Evolutionary conservation across 805 yeast genomes (phyloP), one percentile per base, ranked within the genome.

Genomic region (Blastobotrys terrestris): DNA sequence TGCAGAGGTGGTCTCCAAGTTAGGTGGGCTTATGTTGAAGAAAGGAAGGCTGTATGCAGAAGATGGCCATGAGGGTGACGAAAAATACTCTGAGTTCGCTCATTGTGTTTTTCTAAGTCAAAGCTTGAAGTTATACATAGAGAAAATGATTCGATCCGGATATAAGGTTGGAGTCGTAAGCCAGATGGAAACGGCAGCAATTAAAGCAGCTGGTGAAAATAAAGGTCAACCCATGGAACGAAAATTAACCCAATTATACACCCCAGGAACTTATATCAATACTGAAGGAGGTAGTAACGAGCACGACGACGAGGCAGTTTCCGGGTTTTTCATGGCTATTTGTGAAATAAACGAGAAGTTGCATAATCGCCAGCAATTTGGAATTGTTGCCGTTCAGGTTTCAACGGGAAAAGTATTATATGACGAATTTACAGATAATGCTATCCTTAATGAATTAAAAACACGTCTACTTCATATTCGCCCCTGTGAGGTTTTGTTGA

Each of bases 21-120:
- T 84, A 11, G 60, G 66, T 13, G 69, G 69, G 20, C 85, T 87
- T 43, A 83, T 82, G 80, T 72, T 85, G 19, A 74, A 87, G 0
- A 85, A 86, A 0, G 96, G 96, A 0, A 80, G 83, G 64, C 60
- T 78, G 35, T 70, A 78, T 2, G 59, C 82, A 3, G 79, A 82
- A 41, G 76, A 74, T 13, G 73, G 73, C n/a, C 31, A 50, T 13
- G 71, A 76, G 1, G 71, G 71, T 0, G 86, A 85, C 53, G 58
- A 63, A 22, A 61, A 74, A 15, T 79, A 77, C 60, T 77, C 77
- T 48, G 76, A 78, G 52, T 83, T 87, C 61, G 92, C 96, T 0
- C 86, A 87, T 62, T 85, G 95, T 55, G 83, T 94, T 5, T 85
- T 94, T 35, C 98, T 97, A 0, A 86, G 85, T 49, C 79, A 73